These are phyloP conservation scores for Boletus mariae DNA, from an alignment of 1,284 basidiomycete species.

Conservation along the genomic window DNA sequence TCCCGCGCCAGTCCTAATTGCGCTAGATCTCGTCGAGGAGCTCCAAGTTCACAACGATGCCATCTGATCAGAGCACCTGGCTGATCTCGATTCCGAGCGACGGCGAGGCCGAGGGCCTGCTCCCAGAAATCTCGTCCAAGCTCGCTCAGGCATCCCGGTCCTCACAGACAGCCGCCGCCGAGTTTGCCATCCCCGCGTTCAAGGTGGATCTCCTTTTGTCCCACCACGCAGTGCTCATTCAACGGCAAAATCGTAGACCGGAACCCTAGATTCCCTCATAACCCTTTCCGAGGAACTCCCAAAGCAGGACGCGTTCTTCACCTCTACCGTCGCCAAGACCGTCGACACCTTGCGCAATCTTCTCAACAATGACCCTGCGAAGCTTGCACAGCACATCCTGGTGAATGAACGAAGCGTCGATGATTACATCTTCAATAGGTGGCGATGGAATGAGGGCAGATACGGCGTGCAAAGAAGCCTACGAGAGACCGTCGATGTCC, in stretches of 20 bases:
- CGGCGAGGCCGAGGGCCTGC: conserved; percentile 67
- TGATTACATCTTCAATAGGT: conserved; percentile 72
- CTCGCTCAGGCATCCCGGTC: conserved; percentile 53
- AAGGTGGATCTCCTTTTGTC: conserved; percentile 48
- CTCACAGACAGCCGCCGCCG: conserved; percentile 44
- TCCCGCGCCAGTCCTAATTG: conserved; percentile 1
- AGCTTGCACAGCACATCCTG: conserved; percentile 78
- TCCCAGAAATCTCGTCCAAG: conserved; percentile 60
- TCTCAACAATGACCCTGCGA: conserved; percentile 83
- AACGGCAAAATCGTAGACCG: conserved; percentile 59
- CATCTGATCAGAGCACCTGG: conserved; percentile 85
- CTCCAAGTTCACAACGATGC: conserved; percentile 47
- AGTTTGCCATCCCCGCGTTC: conserved; percentile 70
- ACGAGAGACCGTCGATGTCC: conserved; percentile 75
- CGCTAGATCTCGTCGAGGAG: background rate
- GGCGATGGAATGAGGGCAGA: conserved; percentile 88
- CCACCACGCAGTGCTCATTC: conserved; percentile 11
- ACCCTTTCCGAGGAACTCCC: conserved; percentile 89
- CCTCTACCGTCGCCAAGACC: conserved; percentile 83
- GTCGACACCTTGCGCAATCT: conserved; percentile 93
- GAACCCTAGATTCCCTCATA: conserved; percentile 90
- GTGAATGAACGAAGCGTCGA: conserved; percentile 84
- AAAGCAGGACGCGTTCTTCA: conserved; percentile 90
- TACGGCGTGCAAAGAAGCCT: conserved; percentile 81
- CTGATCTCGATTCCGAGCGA: conserved; percentile 71